Base-by-base conservation (phyloP, 768 basidiomycete species). In the Tulasnella sp. region DNA sequence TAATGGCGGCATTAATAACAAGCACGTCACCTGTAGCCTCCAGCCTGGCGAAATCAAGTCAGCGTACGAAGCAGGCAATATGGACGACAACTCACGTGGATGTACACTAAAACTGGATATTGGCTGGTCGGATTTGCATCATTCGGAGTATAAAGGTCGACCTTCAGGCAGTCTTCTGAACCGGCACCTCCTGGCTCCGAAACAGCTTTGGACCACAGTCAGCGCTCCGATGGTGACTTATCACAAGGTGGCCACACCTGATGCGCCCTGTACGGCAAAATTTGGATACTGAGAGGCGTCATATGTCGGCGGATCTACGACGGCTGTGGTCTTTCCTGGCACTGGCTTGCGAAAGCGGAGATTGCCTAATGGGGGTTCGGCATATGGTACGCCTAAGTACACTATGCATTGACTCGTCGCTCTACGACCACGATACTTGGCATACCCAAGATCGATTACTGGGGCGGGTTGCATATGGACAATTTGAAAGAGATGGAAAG, bases 121-220 rank as follows among this genome's bases (percentile, higher is more conserved):
- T 89, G 87, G 80, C 88, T 88, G 0, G 87, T 85, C 34, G 84
- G 82, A 46, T 86, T 88, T 2, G 88, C 87, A 68, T 34, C n/a
- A 7, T 85, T 84, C 3, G 91, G 91, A 12, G 89, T 84, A 78
- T 92, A 92, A 18, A 92, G 86, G 82, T 92, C 91, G 27, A 92
- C 85, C 72, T 92, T 91, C 42, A 92, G 84, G 80, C 91, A 92
- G 81, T 92, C 91, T 84, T 92, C 91, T 56, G 88, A 89, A 14
- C 92, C 91, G 16, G 90, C 90, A 38, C 91, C 91, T 72, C 91
- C 91, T 34, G 88, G 87, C 34, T 82, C 90, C 90, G 12, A 24
- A 3, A 42, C 18, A 21, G 31, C 42, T 68, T 34, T 31, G 31
- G 72, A 89, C 90, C 46, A 8, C 79, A 38, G 27, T 48, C 8